phyloP scores from a whole-genome alignment of 148 eudicot genomes.

The Cornus controversa region DNA sequence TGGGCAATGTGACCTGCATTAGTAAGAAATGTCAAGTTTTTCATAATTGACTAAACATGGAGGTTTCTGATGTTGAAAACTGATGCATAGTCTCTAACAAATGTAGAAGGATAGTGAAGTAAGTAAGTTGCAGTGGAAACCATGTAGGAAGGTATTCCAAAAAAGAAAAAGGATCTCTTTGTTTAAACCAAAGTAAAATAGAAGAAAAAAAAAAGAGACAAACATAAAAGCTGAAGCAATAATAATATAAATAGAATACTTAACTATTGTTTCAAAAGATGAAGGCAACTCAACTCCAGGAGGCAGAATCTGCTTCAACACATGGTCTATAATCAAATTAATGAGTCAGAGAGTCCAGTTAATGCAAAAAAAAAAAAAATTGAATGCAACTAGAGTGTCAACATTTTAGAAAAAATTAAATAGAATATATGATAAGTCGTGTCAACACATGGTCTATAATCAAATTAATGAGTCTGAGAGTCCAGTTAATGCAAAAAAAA shows the following conservation, averaged over 20 bases:
- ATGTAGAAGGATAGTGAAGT: neutral
- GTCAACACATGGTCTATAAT: constrained; percentile 81
- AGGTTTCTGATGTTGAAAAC: constrained; percentile 2
- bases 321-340: constrained; percentile 60
- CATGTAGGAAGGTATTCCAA: neutral
- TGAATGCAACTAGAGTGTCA: constrained; percentile 1
- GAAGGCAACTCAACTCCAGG: constrained; percentile 90
- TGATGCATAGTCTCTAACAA: neutral
- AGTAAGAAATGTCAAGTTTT: constrained; percentile 24
- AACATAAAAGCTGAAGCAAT: neutral
- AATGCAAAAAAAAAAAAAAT: neutral
- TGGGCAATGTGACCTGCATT: constrained; percentile 97
- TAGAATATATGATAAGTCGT: neutral
- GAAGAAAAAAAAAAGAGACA: neutral
- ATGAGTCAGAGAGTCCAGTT: constrained; percentile 9
- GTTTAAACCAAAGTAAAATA: neutral
- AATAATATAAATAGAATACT: constrained; percentile 44
- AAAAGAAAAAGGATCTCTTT: neutral
- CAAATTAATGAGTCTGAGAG: constrained; percentile 16
- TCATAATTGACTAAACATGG: constrained; percentile 7
- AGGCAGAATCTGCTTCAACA: constrained; percentile 91
- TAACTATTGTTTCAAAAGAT: constrained; percentile 97
- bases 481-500: constrained; percentile 2
- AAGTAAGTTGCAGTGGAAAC: constrained; percentile 4
- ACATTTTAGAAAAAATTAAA: neutral